A percentile compares a stretch with the other conserved stretches of the same genome.
phyloP scores from a whole-genome alignment of 345 rosid genomes.

The Euphorbia tirucalli region DNA sequence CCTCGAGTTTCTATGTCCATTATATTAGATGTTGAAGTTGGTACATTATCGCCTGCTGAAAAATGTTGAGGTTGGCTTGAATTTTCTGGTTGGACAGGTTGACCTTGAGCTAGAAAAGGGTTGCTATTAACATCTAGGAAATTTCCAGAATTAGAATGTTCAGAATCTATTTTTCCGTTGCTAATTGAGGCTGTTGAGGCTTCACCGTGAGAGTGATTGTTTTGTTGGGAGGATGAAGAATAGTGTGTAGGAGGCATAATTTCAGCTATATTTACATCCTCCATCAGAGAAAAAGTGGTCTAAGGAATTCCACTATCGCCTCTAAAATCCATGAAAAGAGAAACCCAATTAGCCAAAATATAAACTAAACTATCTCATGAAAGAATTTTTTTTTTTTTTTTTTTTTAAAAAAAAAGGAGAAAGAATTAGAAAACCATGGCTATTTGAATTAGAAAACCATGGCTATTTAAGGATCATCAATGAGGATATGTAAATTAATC shows the following conservation, averaged over 20 bases:
- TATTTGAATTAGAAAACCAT: too few species aligned
- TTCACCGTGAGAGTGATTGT: conserved; percentile 10
- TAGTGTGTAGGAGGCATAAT: conserved; percentile 30
- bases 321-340: conserved; percentile 27
- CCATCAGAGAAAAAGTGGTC: conserved; percentile 35
- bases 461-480: neutral
- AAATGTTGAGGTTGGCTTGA: conserved; percentile 17
- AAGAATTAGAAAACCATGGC: neutral
- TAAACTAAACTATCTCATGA: too few species aligned
- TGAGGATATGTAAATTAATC: neutral
- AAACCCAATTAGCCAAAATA: neutral
- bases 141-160: conserved; percentile 18
- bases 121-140: conserved; percentile 12
- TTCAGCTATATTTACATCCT: conserved; percentile 37
- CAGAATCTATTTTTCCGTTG: conserved; percentile 27
- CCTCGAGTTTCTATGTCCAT: conserved; percentile 14
- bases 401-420: too few species aligned
- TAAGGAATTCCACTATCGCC: conserved; percentile 14
- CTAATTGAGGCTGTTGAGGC: conserved; percentile 14
- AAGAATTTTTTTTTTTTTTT: too few species aligned
- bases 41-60: conserved; percentile 14
- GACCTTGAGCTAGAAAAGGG: conserved; percentile 12
- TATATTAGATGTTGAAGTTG: conserved; percentile 28
- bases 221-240: conserved; percentile 17
- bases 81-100: neutral